Evolutionary conservation across 768 basidiomycete genomes (phyloP), one percentile per base, ranked within the genome.

Genomic region (Lactifluus piperatus): DNA sequence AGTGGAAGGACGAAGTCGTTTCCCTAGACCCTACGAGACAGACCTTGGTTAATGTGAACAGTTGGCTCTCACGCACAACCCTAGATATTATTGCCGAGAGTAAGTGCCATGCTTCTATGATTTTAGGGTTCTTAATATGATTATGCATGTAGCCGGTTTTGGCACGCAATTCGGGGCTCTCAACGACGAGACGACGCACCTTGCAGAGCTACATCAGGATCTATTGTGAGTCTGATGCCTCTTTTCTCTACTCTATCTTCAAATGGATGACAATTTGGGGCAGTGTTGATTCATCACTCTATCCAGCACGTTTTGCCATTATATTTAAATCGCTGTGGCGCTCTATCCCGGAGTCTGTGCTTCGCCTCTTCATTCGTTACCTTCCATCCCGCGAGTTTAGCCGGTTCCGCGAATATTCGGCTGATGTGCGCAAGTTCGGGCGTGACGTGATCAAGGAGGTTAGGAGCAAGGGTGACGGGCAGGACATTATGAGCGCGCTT

Each of bases 81-180:
- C 54, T 70, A 5, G 69, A 70, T 36, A 56, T 68, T 26, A 70
- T 70, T 34, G 68, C 66, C 2, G 64, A 69, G 60, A 60, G 69
- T 70, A 27, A 32, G 51, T 46, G 6, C 16, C 27, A 8, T 34
- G 7, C 9, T 4, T 14, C 4, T 36, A 14, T 2, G 39, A 32
- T 24, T 11, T 26, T 20, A n/a, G 2, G 16, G 20, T 39, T 44
- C 18, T 48, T 8, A 55, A n/a, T 10, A 29, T 14, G 41, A 13
- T 44, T 11, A 9, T 20, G n/a, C n/a, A 44, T 6, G 9, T 24
- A 64, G 63, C 63, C 30, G 60, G 60, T n/a, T 64, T 64, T 50
- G 56, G 58, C 29, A 57, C 30, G n/a, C 49, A 57, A 34, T 64
- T 64, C 20, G 61, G 56, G 44, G 41, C 63, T 4, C 46, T 64